Base-by-base conservation (phyloP, 495 filamentous ascomycete species). In the Sporormia fimetaria region DNA sequence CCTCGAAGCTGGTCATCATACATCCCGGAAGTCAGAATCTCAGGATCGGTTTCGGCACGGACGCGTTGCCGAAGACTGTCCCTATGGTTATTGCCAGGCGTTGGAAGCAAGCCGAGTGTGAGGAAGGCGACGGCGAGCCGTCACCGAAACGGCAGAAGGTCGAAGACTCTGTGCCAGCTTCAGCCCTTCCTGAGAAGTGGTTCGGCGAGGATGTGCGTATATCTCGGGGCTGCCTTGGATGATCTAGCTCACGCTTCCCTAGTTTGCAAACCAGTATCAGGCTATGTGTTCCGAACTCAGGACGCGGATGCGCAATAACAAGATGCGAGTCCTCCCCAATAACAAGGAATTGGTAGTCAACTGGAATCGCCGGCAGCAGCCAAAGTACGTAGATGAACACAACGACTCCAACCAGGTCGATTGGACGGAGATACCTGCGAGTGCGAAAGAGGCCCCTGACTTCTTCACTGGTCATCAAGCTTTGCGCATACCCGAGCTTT, bases 21-120 rank as follows among this genome's bases (percentile, higher is more conserved):
- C 90, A 98, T 57, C 73, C 88, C n/a, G 90, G 90, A n/a, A 94
- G 87, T 56, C 90, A 98, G 63, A 96, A 96, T 43, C 60, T 96
- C 38, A 71, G 90, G 22, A 85, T 98, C 46, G 90, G 90, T 0
- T 70, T 95, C 33, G 83, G 88, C 4, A 95, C 83, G 55, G 90
- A 98, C 67, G 90, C 87, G 15, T 62, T 98, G 22, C 90, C 90
- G 0, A 94, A 87, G 62, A 88, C 83, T 2, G 70, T 96, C 21
- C 92, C 92, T 3, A 96, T 93, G 82, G 76, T 81, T 0, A 82
- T 95, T 52, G 90, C 87, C 8, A 74, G 80, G 39, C 83, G 75
- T 53, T 80, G 78, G 49, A 56, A 63, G 14, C 71, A 73, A 37
- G 86, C 73, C 37, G 90, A 98, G 58, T 80, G 78, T 25, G 85